Percentiles rank a stretch among this genome's conserved stretches.
Conservation (phyloP, 2,329 filamentous ascomycete genomes). For the Calonectria hongkongensis region DNA sequence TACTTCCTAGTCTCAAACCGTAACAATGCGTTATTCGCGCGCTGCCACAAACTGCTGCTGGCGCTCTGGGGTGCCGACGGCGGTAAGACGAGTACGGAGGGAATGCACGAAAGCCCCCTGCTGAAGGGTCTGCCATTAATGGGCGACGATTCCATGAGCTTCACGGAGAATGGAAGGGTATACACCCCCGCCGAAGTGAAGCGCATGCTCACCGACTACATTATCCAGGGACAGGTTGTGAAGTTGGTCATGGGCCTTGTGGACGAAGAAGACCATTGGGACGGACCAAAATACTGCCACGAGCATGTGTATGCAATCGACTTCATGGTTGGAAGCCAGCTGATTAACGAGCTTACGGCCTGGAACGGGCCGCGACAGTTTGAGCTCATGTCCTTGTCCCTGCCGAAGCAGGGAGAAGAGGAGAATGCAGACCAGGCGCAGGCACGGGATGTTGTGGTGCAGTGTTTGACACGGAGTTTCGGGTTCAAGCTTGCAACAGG, state of each 20-base stretch:
- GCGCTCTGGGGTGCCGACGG: constrained; percentile 18
- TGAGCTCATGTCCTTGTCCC: constrained; percentile 17
- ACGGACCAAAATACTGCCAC: constrained; percentile 14
- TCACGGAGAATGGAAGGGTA: constrained; percentile 15
- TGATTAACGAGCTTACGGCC: constrained; percentile 3
- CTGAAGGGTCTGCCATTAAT: neutral
- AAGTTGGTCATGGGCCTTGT: constrained; percentile 16
- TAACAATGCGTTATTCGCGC: constrained; percentile 1
- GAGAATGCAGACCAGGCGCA: constrained; percentile 8
- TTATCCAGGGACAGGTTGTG: constrained; percentile 28
- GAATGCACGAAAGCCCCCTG: constrained; percentile 19
- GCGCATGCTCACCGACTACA: constrained; percentile 26
- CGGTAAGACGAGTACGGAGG: constrained; percentile 10
- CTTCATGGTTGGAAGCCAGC: constrained; percentile 1
- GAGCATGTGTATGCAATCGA: constrained; percentile 10
- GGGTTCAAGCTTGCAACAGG: constrained; percentile 23
- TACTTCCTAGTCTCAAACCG: constrained; percentile 1
- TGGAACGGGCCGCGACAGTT: constrained; percentile 28
- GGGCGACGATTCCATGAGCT: neutral
- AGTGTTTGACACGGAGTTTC: neutral
- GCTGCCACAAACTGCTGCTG: constrained; percentile 18
- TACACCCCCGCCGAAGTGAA: neutral
- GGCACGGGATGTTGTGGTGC: constrained; percentile 13
- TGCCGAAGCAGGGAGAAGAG: neutral
- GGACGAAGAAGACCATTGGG: constrained; percentile 22